Base-by-base conservation (phyloP, 495 filamentous ascomycete genomes). In the Aspergillus leporis region DNA sequence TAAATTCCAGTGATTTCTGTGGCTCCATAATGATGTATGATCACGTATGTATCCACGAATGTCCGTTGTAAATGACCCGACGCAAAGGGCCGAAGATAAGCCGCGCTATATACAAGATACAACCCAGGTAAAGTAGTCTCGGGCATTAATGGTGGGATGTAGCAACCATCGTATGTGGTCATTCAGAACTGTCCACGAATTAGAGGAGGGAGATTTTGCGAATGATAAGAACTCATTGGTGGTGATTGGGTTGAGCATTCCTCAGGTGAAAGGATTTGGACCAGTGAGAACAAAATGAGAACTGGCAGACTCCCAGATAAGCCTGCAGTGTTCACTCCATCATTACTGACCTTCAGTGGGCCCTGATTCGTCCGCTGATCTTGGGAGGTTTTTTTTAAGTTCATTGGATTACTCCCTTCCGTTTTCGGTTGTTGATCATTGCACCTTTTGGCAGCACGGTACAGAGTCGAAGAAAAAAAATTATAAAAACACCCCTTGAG, bases 161-260 rank as follows among this genome's bases (percentile, higher is more conserved):
- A 40, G 16, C 16, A 3, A n/a, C 2, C 36, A 4, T 40, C 12
- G 3, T n/a, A 9, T n/a, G 16, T 12, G 16, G 36, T 40, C 36
- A 3, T 2, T n/a, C 3, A 13, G 10, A 40, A 18, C n/a, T 8
- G 51, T 16, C 51, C 43, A 55, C 58, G 47, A 61, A 61, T 61
- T 32, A 51, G 52, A 38, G 40, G 38, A 23, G 28, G 47, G 23
- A n/a, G n/a, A 30, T 38, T 52, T 56, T 56, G 34, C 23, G 31
- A 53, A 49, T 55, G 25, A 30, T 30, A 46, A 40, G n/a, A 22
- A 53, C 21, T 18, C 12, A 21, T 10, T 32, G 34, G 34, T 38
- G 18, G 31, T 28, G 45, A 55, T 60, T 53, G 51, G 58, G 32
- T 51, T 31, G 25, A 28, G 25, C 25, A 28, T 28, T 28, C 25